phyloP scores from a whole-genome alignment of 1,284 basidiomycete genomes.

The Nidula niveotomentosa region DNA sequence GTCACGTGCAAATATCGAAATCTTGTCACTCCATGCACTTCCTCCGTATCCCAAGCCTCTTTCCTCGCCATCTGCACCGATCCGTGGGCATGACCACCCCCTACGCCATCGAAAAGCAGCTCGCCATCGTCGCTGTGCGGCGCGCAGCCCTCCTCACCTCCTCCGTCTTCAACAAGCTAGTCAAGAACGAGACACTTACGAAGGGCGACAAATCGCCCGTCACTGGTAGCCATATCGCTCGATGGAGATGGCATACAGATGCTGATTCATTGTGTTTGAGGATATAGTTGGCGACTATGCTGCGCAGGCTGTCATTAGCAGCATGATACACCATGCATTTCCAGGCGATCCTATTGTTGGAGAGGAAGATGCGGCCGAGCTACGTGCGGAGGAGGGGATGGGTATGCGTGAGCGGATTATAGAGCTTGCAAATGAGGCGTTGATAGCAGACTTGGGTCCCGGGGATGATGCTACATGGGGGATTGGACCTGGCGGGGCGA shows the following conservation, averaged over 20 bases:
- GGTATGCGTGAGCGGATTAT: slow-evolving; percentile 73
- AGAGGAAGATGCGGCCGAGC: slow-evolving; percentile 90
- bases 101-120: slow-evolving; percentile 29
- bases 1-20: neutral
- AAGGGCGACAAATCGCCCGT: slow-evolving; percentile 97
- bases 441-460: slow-evolving; percentile 52
- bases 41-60: neutral
- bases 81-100: slow-evolving; percentile 25
- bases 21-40: neutral
- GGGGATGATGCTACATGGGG: slow-evolving; percentile 64
- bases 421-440: slow-evolving; percentile 81
- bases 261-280: neutral
- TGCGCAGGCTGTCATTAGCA: slow-evolving; percentile 87
- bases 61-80: neutral
- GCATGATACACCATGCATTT: slow-evolving; percentile 76
- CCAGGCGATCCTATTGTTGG: slow-evolving; percentile 90
- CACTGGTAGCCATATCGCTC: slow-evolving; percentile 60
- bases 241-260: too few species aligned
- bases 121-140: slow-evolving; percentile 86
- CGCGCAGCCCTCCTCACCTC: slow-evolving; percentile 85
- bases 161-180: slow-evolving; percentile 86
- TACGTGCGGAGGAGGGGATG: slow-evolving; percentile 55
- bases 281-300: slow-evolving; percentile 84
- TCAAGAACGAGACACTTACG: slow-evolving; percentile 84
- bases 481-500: slow-evolving; percentile 54